phyloP scores from a whole-genome alignment of 148 eudicot genomes.

The Fagopyrum tataricum region DNA sequence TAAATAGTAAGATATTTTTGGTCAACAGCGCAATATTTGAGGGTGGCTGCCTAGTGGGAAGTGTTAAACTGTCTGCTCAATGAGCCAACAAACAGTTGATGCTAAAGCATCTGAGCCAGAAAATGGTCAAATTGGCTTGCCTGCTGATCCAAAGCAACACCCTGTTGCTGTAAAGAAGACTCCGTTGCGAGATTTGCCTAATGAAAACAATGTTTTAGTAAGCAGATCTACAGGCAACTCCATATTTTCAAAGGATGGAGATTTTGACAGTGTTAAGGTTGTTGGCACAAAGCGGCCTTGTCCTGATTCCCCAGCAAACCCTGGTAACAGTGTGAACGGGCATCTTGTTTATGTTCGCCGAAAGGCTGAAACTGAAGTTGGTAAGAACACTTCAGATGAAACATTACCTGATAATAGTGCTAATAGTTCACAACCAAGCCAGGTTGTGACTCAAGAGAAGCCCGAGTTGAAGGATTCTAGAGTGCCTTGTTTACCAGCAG shows the following conservation, averaged over 20 bases:
- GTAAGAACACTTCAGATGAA: slow-evolving; percentile 35
- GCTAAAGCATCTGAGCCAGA: slow-evolving; percentile 36
- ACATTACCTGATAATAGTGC: slow-evolving; percentile 23
- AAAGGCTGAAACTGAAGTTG: slow-evolving; percentile 54
- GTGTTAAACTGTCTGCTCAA: not conserved
- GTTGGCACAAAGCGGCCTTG: slow-evolving; percentile 46
- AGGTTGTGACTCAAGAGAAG: slow-evolving; percentile 20
- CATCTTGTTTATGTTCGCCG: slow-evolving; percentile 86
- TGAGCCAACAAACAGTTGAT: slow-evolving; percentile 27
- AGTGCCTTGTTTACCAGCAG: slow-evolving; percentile 27
- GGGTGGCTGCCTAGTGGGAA: not conserved
- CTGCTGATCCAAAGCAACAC: slow-evolving; percentile 38
- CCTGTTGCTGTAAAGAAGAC: slow-evolving; percentile 40
- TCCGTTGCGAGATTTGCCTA: slow-evolving; percentile 49
- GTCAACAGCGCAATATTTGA: slow-evolving; percentile 1
- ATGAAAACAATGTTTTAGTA: slow-evolving; percentile 36
- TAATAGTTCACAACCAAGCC: slow-evolving; percentile 25
- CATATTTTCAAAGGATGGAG: slow-evolving; percentile 30
- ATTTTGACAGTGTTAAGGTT: slow-evolving; percentile 33
- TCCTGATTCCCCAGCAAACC: slow-evolving; percentile 28
- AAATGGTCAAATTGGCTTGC: slow-evolving; percentile 32
- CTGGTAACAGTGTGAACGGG: slow-evolving; percentile 39
- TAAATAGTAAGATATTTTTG: slow-evolving; percentile 7
- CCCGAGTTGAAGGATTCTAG: slow-evolving; percentile 28
- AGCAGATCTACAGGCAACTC: slow-evolving; percentile 38